Percentiles rank a stretch among this genome's conserved stretches.
phyloP scores from a whole-genome alignment of 139 green algal genomes.

The Haematococcus sp. region DNA sequence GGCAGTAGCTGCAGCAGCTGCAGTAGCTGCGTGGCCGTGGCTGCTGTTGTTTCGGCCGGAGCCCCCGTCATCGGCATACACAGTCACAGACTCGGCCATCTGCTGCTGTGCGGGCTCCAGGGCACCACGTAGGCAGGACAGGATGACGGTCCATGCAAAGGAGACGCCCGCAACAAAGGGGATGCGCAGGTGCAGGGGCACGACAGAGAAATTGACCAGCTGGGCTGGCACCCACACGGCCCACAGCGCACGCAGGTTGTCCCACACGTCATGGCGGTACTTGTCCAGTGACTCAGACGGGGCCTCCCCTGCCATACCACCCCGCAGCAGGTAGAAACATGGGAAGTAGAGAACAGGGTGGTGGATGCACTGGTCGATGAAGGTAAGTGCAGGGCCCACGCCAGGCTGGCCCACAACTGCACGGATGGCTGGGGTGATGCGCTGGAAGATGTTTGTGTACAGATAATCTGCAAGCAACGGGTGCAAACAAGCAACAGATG shows the following conservation, averaged over 20 bases:
- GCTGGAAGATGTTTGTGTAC: slow-evolving; percentile 61
- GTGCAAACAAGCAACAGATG: too few relatives aligned
- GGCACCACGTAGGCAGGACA: slow-evolving; percentile 1
- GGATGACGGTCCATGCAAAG: slow-evolving; percentile 40
- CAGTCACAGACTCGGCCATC: not conserved
- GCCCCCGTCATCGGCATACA: too few relatives aligned
- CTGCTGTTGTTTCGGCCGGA: too few relatives aligned
- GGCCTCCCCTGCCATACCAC: not conserved
- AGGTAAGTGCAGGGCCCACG: slow-evolving; percentile 51
- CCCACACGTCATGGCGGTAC: slow-evolving; percentile 11
- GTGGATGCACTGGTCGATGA: slow-evolving; percentile 64
- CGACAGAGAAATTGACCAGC: slow-evolving; percentile 84
- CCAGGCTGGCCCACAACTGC: slow-evolving; percentile 49
- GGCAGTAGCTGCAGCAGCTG: too few relatives aligned
- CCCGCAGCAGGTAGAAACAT: slow-evolving; percentile 1
- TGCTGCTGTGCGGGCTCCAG: not conserved
- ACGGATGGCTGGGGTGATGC: slow-evolving; percentile 48
- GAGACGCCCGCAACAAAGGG: slow-evolving; percentile 65
- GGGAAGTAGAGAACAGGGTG: slow-evolving; percentile 9
- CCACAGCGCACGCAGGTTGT: slow-evolving; percentile 13
- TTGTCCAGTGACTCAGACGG: not conserved
- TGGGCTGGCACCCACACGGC: slow-evolving; percentile 34
- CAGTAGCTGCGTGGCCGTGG: too few relatives aligned
- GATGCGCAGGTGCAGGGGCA: slow-evolving; percentile 80
- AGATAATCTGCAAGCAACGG: slow-evolving; percentile 54